Evolutionary conservation across 306 rosid genomes (phyloP), one percentile per base, ranked within the genome.

Genomic region (Hippophae rhamnoides): DNA sequence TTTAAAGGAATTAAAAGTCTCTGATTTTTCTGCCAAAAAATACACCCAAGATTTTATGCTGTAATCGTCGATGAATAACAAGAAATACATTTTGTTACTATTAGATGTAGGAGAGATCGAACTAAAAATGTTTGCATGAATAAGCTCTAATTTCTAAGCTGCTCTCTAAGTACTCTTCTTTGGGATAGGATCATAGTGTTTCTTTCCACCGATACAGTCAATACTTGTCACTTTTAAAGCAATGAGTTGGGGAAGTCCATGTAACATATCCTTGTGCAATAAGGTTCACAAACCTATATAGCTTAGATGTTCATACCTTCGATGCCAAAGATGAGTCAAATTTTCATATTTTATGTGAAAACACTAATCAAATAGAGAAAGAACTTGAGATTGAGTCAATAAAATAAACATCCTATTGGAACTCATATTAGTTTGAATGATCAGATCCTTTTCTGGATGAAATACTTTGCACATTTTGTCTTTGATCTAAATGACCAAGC

Each of bases 21-120:
- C 48, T 62, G 50, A 62, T 31, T 62, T 62, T 5, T 50, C 13
- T 11, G 7, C 8, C n/a, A 63, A 44, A 43, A 52, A 63, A 12
- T 63, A 53, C 6, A 13, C 18, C 68, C 60, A 53, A 18, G 58
- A 0, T 14, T 62, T 62, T 49, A 48, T 59, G 9, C 10, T 13
- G 10, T 43, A 62, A 50, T 62, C 60, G 52, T 63, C 60, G 6
- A 62, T 62, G 13, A 62, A 50, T 9, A 57, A 49, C 5, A 62
- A 38, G 7, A 38, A 4, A 8, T 62, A 50, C 57, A 57, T 62
- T n/a, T 62, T 62, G 13, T 41, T 40, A 4, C 66, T 62, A 9
- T 62, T 62, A 1, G 57, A 62, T 12, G 1, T 3, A 3, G 57
- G 57, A 10, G 57, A 10, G 9, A 50, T 41, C 4, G 41, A 44